phyloP scores from a whole-genome alignment of 1,139 yeast genomes.

The Yamadazyma dushanensis region DNA sequence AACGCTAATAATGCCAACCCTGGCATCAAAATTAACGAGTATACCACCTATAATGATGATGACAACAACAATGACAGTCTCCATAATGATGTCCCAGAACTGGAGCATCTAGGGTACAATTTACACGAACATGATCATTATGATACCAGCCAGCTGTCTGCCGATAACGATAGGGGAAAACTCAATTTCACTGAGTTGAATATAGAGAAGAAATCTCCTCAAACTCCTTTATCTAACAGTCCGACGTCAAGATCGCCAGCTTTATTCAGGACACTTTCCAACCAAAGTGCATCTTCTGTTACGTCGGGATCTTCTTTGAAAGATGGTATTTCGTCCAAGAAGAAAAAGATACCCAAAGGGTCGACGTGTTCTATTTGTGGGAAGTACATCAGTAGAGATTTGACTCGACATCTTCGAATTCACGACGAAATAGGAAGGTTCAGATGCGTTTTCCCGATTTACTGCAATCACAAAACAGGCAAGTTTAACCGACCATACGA shows the following conservation, averaged over 20 bases:
- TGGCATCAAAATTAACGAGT: background rate
- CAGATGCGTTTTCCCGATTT: slow-evolving; percentile 44
- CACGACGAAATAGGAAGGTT: slow-evolving; percentile 50
- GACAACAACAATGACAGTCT: slow-evolving; percentile 2
- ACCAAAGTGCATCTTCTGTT: slow-evolving; percentile 23
- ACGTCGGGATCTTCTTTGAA: slow-evolving; percentile 13
- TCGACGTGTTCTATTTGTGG: slow-evolving; percentile 43
- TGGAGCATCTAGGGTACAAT: slow-evolving; percentile 1
- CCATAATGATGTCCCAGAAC: background rate
- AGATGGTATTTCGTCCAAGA: slow-evolving; percentile 18
- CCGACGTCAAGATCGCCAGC: slow-evolving; percentile 9
- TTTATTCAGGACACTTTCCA: slow-evolving; percentile 22
- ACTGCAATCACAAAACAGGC: slow-evolving; percentile 47
- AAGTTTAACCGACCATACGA: slow-evolving; percentile 51
- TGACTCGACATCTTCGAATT: slow-evolving; percentile 46
- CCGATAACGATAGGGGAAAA: background rate
- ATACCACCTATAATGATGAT: background rate
- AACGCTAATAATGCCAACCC: slow-evolving; percentile 4
- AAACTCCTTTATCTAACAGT: slow-evolving; percentile 8
- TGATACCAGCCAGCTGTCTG: background rate
- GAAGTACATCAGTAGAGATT: slow-evolving; percentile 44
- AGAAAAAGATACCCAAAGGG: slow-evolving; percentile 39
- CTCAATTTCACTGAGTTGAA: slow-evolving; percentile 1
- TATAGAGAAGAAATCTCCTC: slow-evolving; percentile 6
- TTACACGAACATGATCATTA: background rate